Conservation (phyloP, 495 filamentous ascomycete genomes). For the Pyronema omphalodes region DNA sequence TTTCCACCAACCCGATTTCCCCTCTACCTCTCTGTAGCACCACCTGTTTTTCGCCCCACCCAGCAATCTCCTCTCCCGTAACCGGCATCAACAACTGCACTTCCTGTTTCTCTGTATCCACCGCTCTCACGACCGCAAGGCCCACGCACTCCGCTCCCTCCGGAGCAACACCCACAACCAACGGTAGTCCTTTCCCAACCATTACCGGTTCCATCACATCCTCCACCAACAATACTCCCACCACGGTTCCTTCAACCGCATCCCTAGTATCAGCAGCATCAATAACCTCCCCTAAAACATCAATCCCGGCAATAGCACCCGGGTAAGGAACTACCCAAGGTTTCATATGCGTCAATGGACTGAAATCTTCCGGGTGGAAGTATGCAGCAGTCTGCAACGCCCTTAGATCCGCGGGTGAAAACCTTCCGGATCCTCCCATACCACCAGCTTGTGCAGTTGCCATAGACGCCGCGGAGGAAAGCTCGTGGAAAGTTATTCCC, state of each 20-base stretch:
- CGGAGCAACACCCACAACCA: conserved; percentile 29
- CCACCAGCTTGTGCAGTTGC: neutral
- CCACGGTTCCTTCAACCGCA: conserved; percentile 39
- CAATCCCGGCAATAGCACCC: conserved; percentile 34
- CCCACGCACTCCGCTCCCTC: conserved; percentile 30
- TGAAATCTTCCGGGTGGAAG: conserved; percentile 33
- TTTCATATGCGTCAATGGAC: conserved; percentile 27
- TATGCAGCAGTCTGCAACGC: conserved; percentile 49
- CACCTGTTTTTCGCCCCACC: conserved; percentile 22
- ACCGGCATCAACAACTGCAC: conserved; percentile 35
- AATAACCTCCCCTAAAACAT: conserved; percentile 33
- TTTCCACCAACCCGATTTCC: conserved; percentile 16
- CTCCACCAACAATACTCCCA: conserved; percentile 38
- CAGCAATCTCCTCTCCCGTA: conserved; percentile 16
- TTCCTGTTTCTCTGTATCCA: conserved; percentile 27
- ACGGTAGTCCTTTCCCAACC: conserved; percentile 12
- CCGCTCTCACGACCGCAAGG: conserved; percentile 33
- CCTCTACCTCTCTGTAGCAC: conserved; percentile 36
- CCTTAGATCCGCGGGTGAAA: conserved; percentile 39
- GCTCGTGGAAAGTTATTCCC: conserved; percentile 7
- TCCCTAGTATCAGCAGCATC: conserved; percentile 31
- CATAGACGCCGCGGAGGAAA: conserved; percentile 6
- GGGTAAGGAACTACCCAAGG: conserved; percentile 40
- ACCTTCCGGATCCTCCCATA: conserved; percentile 12
- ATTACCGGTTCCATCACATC: conserved; percentile 28